Evolutionary conservation across 164 flowering plant genomes (phyloP).

Genomic region (Nelumbo lutea): DNA sequence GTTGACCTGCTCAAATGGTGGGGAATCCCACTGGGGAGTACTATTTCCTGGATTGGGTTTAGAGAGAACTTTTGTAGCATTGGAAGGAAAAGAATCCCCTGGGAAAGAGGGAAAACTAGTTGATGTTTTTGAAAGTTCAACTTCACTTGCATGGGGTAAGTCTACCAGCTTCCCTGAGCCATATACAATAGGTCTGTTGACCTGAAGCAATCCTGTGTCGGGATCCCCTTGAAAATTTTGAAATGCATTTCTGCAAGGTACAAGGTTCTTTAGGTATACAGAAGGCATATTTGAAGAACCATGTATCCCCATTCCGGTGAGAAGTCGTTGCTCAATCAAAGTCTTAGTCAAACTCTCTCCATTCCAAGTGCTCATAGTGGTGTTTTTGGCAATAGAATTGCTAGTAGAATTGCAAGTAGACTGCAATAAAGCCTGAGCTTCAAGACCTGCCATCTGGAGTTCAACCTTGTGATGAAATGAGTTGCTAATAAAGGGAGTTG

Average conservation of each 20-base stretch:
- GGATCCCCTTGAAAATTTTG: slow-evolving; percentile 19
- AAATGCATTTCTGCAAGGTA: slow-evolving; percentile 12
- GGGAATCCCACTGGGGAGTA: slow-evolving; percentile 32
- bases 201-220: slow-evolving; percentile 8
- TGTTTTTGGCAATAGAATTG: slow-evolving; percentile 10
- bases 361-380: slow-evolving; percentile 32
- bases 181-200: slow-evolving; percentile 6
- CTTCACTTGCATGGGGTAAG: slow-evolving; percentile 11
- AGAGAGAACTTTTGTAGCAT: slow-evolving; percentile 12
- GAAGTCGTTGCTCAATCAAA: slow-evolving; percentile 32
- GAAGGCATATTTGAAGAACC: slow-evolving; percentile 18
- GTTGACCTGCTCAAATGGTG: slow-evolving; percentile 27
- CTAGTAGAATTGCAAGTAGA: slow-evolving; percentile 13
- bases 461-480: slow-evolving; percentile 14
- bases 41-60: slow-evolving; percentile 24
- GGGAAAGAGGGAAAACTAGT: slow-evolving; percentile 13
- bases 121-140: slow-evolving; percentile 20
- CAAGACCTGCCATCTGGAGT: slow-evolving; percentile 11
- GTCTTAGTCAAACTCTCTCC: slow-evolving; percentile 32
- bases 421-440: slow-evolving; percentile 16
- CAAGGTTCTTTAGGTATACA: slow-evolving; percentile 7
- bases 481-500: slow-evolving; percentile 6
- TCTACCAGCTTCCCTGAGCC: slow-evolving; percentile 13
- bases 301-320: slow-evolving; percentile 23
- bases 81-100: slow-evolving; percentile 17